phyloP scores from a whole-genome alignment of 257 asterid genomes.

The Capsicum rhomboideum region DNA sequence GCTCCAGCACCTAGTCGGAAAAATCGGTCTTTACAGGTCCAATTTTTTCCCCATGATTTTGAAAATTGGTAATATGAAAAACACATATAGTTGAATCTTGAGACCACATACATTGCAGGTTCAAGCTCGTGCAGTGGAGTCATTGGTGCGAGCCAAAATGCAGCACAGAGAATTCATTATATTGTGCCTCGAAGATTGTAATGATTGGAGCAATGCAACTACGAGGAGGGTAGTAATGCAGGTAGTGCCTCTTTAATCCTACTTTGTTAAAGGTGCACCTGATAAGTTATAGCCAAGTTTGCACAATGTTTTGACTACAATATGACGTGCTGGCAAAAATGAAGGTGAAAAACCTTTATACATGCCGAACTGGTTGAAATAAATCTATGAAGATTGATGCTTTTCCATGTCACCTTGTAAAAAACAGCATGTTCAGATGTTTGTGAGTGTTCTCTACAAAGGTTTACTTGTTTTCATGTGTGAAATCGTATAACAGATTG shows the following conservation, averaged over 20 bases:
- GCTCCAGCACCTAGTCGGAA: conserved; percentile 94
- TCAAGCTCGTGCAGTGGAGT: conserved; percentile 95
- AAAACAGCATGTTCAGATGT: not conserved
- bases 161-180: conserved; percentile 94
- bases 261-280: not conserved
- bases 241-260: conserved; percentile 27
- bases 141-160: conserved; percentile 90
- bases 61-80: conserved; percentile 5
- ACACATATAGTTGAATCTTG: conserved; percentile 8
- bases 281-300: not conserved
- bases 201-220: conserved; percentile 96
- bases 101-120: conserved; percentile 37
- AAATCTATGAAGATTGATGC: not conserved
- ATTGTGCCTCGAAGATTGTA: conserved; percentile 96
- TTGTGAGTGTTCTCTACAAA: not conserved
- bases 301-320: not conserved
- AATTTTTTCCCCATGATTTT: not conserved
- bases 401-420: not conserved
- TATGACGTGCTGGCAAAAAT: not conserved
- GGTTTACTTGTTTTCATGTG: not conserved
- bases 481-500: conserved; percentile 42
- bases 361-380: not conserved
- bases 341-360: not conserved
- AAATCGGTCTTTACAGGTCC: conserved; percentile 86
- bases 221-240: conserved; percentile 97